Evolutionary conservation across 371 early-diverging fungal genomes (phyloP).

Genomic region (Ecytonucleospora hepatopenaei): DNA sequence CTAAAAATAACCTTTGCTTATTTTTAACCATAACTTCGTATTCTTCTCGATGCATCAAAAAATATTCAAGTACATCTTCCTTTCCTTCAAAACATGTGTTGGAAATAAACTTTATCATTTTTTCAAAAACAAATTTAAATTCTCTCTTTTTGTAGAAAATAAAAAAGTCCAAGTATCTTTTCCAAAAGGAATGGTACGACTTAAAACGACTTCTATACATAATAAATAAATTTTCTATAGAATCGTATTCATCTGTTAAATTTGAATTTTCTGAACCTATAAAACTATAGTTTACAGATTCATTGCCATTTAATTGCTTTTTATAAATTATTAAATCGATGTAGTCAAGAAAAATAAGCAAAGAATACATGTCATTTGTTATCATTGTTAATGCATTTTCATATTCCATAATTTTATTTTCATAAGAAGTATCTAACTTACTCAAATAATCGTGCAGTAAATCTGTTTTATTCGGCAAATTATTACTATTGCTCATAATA

Average conservation of each 20-base stretch:
- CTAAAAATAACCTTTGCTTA: too few relatives aligned
- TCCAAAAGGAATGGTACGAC: constrained; percentile 3
- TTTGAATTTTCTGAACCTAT: too few relatives aligned
- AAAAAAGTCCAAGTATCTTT: background rate
- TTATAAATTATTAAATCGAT: background rate
- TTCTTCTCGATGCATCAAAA: background rate
- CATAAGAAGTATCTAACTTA: background rate
- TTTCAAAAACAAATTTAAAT: background rate
- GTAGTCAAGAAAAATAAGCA: constrained; percentile 14
- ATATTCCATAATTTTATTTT: background rate
- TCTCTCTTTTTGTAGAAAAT: constrained; percentile 3
- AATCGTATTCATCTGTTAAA: background rate
- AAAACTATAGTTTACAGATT: too few relatives aligned
- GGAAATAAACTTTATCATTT: background rate
- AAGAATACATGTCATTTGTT: constrained; percentile 1
- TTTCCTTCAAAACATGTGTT: constrained; percentile 2
- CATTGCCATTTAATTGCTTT: constrained; percentile 1
- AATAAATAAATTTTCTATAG: constrained; percentile 10
- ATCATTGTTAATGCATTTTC: constrained; percentile 1
- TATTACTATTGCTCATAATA: too few relatives aligned
- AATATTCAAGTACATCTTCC: constrained; percentile 6
- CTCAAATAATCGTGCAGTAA: background rate
- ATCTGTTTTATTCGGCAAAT: constrained; percentile 5
- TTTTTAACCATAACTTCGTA: too few relatives aligned
- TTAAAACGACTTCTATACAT: constrained; percentile 1